phyloP scores from a whole-genome alignment of 768 basidiomycete species.

The Russula brevipes region DNA sequence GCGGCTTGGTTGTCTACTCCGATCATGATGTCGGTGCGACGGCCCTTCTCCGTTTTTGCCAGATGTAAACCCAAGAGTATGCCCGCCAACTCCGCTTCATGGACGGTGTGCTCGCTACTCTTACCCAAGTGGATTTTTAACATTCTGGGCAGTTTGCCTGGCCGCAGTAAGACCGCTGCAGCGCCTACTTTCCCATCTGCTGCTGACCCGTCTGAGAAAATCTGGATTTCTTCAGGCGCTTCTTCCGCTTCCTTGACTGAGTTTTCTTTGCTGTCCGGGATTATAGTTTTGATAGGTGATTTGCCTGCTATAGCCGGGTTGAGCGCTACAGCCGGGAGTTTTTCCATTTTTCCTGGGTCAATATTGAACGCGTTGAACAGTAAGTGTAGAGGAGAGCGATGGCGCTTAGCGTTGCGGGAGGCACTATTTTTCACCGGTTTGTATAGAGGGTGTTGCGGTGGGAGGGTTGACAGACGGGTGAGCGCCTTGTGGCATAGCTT shows the following conservation, averaged over 20 bases:
- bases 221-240: not conserved
- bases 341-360: not conserved
- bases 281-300: not conserved
- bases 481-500: no score
- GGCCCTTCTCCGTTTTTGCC: not conserved
- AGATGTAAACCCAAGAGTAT: not conserved
- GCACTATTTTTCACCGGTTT: not conserved
- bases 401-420: no score
- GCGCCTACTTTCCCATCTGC: not conserved
- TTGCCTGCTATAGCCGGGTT: not conserved
- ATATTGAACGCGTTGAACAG: no score
- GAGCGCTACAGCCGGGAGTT: not conserved
- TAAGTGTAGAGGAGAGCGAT: no score
- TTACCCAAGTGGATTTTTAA: no score
- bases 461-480: not conserved
- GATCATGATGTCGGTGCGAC: not conserved
- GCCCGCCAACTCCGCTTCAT: not conserved
- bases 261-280: no score
- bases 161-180: not conserved
- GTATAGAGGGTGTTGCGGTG: not conserved
- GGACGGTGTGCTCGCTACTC: no score
- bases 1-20: not conserved
- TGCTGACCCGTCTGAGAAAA: not conserved
- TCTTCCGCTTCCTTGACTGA: not conserved
- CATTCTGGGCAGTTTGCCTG: not conserved